phyloP scores from a whole-genome alignment of 2,329 filamentous ascomycete genomes.

The Talaromyces atroroseus region DNA sequence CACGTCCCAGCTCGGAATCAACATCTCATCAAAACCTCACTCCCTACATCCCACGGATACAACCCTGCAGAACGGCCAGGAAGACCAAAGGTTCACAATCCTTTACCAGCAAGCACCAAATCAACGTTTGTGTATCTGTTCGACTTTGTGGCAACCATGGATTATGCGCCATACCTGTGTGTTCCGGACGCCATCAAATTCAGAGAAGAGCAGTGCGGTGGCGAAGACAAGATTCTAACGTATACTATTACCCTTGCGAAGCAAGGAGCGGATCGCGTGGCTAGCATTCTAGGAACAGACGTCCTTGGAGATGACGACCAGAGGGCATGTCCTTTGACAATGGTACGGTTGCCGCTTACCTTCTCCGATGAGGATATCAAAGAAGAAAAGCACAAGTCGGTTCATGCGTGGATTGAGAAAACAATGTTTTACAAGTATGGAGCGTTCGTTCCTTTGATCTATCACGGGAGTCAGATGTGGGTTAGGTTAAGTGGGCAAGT shows the following conservation, averaged over 20 bases:
- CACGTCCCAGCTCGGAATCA: conserved; percentile 76
- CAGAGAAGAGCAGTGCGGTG: conserved; percentile 62
- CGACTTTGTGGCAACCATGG: conserved; percentile 69
- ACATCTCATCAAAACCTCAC: conserved; percentile 62
- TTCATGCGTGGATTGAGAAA: conserved; percentile 55
- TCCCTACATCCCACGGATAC: conserved; percentile 80
- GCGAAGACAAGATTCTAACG: conserved; percentile 62
- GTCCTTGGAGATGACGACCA: conserved; percentile 61
- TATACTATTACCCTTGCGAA: conserved; percentile 62
- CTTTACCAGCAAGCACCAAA: conserved; percentile 45
- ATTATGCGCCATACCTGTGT: conserved; percentile 66
- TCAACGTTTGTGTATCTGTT: conserved; percentile 64
- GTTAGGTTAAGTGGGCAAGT: conserved; percentile 71
- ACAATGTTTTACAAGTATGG: conserved; percentile 55
- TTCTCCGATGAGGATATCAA: conserved; percentile 33
- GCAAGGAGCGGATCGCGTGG: conserved; percentile 56
- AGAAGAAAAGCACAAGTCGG: conserved; percentile 47
- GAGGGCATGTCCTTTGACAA: conserved; percentile 59
- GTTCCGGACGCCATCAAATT: conserved; percentile 68
- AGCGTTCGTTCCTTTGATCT: conserved; percentile 64
- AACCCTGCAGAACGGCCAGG: conserved; percentile 22
- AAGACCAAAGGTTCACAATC: conserved; percentile 3
- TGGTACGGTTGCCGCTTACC: conserved; percentile 61
- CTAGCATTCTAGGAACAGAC: conserved; percentile 61
- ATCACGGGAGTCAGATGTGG: conserved; percentile 61